Conservation (phyloP, 1,284 basidiomycete species). For the Ustilago esculenta region DNA sequence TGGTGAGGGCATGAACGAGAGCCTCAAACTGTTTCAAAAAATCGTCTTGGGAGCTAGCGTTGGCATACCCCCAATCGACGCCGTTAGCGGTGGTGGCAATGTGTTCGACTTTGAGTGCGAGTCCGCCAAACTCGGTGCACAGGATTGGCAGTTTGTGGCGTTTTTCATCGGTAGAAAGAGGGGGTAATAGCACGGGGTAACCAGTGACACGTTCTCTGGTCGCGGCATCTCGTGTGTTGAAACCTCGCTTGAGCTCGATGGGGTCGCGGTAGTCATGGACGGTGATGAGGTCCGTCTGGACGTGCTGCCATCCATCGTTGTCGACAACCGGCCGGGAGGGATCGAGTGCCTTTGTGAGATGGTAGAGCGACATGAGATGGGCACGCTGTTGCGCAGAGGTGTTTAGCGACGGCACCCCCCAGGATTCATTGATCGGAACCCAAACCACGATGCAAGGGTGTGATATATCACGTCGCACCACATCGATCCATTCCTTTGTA, state of each 20-base stretch:
- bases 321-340: constrained; percentile 35
- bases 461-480: constrained; percentile 37
- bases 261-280: constrained; percentile 46
- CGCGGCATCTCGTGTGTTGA: constrained; percentile 3
- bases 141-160: constrained; percentile 32
- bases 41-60: constrained; percentile 23
- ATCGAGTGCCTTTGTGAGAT: constrained; percentile 48
- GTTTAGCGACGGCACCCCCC: constrained; percentile 39
- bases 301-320: constrained; percentile 57
- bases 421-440: constrained; percentile 52
- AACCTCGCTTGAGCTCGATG: constrained; percentile 10
- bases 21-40: constrained; percentile 32
- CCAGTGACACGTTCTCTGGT: constrained; percentile 16
- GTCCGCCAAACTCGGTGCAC: constrained; percentile 49
- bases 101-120: constrained; percentile 19
- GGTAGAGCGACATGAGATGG: constrained; percentile 38
- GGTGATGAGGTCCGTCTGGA: constrained; percentile 34
- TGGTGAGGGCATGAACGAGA: constrained; percentile 17
- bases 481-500: constrained; percentile 49
- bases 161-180: constrained; percentile 8
- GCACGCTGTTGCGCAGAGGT: constrained; percentile 28
- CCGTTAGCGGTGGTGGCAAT: constrained; percentile 12
- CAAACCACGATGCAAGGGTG: constrained; percentile 54
- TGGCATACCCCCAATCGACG: constrained; percentile 42
- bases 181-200: constrained; percentile 22